phyloP scores from a whole-genome alignment of 805 yeast species.

The Wickerhamiella slavikovae region DNA sequence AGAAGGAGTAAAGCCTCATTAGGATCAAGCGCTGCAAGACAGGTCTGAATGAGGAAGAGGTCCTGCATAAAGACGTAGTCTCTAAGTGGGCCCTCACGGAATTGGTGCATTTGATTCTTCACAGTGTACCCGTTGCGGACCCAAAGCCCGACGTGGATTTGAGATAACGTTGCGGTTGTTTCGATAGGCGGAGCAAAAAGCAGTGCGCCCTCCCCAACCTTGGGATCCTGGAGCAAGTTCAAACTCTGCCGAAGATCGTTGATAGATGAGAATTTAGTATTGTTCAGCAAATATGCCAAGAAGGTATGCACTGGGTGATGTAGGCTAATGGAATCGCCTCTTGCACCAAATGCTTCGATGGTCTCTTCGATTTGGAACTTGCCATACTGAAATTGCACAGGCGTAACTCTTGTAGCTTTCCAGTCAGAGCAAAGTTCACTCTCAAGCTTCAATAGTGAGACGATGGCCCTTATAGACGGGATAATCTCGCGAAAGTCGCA shows the following conservation, averaged over 20 bases:
- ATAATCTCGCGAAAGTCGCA: slow-evolving; percentile 4
- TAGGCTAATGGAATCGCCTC: slow-evolving; percentile 35
- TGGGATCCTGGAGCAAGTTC: slow-evolving; percentile 4
- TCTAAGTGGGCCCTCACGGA: slow-evolving; percentile 55
- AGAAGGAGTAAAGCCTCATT: slow-evolving; percentile 35
- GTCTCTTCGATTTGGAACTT: slow-evolving; percentile 2
- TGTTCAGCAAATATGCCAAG: slow-evolving; percentile 49
- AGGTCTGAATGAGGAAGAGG: slow-evolving; percentile 43
- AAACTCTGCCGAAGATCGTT: slow-evolving; percentile 9
- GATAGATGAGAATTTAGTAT: slow-evolving; percentile 14
- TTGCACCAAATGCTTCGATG: slow-evolving; percentile 24
- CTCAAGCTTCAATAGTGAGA: slow-evolving; percentile 6
- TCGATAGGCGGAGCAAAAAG: slow-evolving; percentile 60
- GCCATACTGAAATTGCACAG: background rate
- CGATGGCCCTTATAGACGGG: no score
- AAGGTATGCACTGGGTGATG: slow-evolving; percentile 67
- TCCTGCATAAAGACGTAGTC: slow-evolving; percentile 73
- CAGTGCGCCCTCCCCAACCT: slow-evolving; percentile 5
- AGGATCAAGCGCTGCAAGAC: slow-evolving; percentile 35
- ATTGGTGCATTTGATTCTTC: slow-evolving; percentile 57
- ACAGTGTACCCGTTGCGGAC: slow-evolving; percentile 81
- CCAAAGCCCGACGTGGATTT: slow-evolving; percentile 80
- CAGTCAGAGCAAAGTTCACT: slow-evolving; percentile 11
- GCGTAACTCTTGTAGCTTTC: background rate
- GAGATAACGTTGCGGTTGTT: slow-evolving; percentile 57